Base-by-base conservation (phyloP, 2,329 filamentous ascomycete species). In the Whalleya microplaca region DNA sequence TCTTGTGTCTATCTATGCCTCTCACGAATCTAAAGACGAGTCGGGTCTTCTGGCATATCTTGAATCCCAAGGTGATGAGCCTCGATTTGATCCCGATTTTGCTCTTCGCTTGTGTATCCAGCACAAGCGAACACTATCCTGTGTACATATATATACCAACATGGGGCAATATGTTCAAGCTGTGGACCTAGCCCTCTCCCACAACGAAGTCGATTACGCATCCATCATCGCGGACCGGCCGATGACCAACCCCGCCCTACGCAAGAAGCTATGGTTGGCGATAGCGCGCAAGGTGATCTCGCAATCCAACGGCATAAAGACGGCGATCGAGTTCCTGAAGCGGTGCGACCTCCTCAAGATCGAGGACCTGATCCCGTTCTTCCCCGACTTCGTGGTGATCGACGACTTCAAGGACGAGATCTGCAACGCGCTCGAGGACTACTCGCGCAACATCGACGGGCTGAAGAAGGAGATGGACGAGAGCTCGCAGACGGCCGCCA, bases 351-450 rank as follows among this genome's bases (percentile, higher is more conserved):
- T 98, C 12, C 84, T 99, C 47, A 89, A 90, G 61, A 99, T 99
- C 62, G 95, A 99, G 76, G 95, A 99, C 69, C 77, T 99, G 27
- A 98, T 99, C 41, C 95, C 95, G 0, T 97, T 99, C 79, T 99
- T 99, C 76, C 95, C 95, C 0, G 95, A 99, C 72, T 99, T 99
- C 71, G 92, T 98, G 21, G 90, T 98, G 49, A 98, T 99, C 60
- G 95, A 99, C 71, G 95, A 98, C 73, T 99, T 99, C 82, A 97
- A 98, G 71, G 93, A 98, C 62, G 95, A 99, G 72, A 98, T 99
- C 40, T 99, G 95, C 76, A 81, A 86, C 0, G 95, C 96, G 1
- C 82, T 99, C 1, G 95, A 99, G 74, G 91, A 96, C 62, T 99
- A 99, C 76, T 90, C 87, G 45, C 89, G 91, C 40, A 92, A 91